Evolutionary conservation across 1,139 yeast genomes (phyloP), one percentile per base, ranked within the genome.

Genomic region (Sugiyamaella castrensis): DNA sequence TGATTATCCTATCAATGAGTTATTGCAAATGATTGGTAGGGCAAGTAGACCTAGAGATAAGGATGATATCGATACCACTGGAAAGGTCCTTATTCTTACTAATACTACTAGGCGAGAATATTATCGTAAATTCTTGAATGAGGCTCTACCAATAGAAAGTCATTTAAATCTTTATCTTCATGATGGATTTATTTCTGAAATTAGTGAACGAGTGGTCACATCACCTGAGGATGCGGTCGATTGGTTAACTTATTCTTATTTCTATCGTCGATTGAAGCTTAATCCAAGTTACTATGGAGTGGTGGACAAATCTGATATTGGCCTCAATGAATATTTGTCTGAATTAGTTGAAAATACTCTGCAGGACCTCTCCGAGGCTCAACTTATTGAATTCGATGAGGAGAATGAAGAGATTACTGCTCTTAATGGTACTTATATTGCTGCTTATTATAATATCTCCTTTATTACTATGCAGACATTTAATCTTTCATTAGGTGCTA

Each of bases 261-360:
- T 89, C 61, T 94, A 87, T 68, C 74, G 95, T 54, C 72, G 98
- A 46, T 65, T 92, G 24, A 84, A 81, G 50, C 74, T 80, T 39
- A 94, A 94, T 63, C 98, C 98, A 1, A 82, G 95, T 53, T 94
- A 79, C 64, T 94, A 94, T 62, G 96, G 91, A 16, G 77, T 87
- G 26, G 72, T 73, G 36, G 87, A 82, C 53, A 73, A 77, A 1
- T 72, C 87, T 0, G 81, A 80, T 44, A 69, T 78, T 37, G 95
- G 94, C 0, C 66, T 92, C 11, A 87, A 95, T 0, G 89, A 84
- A 50, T 88, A 75, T 64, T 70, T 92, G 45, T 89, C 98, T 0
- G 96, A 88, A 44, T 63, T 88, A 31, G 84, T 92, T 26, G 98
- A 92, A 61, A 72, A 69, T n/a, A 75, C 88, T 0, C 64, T 92